These are phyloP conservation scores for Epichloe gansuensis DNA, from an alignment of 2,329 filamentous ascomycete species.

Conservation along the genomic window DNA sequence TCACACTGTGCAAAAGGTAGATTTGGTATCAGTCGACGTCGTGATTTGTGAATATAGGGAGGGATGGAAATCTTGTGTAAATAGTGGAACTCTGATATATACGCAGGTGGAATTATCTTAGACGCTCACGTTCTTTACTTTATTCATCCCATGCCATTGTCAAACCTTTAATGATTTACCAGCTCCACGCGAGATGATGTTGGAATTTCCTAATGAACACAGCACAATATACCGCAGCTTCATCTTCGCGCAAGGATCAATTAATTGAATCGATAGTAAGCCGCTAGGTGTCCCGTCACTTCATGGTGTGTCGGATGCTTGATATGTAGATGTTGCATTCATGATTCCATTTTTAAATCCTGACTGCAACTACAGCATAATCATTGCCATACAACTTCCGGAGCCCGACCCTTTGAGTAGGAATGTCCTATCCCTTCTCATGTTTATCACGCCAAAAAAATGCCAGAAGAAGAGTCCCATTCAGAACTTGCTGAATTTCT, in stretches of 20 bases:
- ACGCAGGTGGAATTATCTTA: no score
- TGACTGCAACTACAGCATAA: conserved; percentile 35
- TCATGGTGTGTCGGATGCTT: not conserved
- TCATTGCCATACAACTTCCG: conserved; percentile 30
- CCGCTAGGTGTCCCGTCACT: not conserved
- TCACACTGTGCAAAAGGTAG: not conserved
- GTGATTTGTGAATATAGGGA: no score
- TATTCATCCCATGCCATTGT: no score
- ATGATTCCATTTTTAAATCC: conserved; percentile 28
- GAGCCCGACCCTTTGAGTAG: conserved; percentile 27
- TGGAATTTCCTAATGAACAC: no score
- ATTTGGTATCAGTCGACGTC: no score
- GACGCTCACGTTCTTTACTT: no score
- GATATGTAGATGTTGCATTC: conserved; percentile 19
- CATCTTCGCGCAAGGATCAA: not conserved
- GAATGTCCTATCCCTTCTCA: conserved; percentile 25
- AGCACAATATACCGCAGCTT: no score
- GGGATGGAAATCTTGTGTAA: no score
- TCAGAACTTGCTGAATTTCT: conserved; percentile 99
- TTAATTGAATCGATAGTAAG: not conserved
- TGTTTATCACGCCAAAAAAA: conserved; percentile 42
- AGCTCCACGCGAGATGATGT: no score
- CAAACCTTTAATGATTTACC: no score
- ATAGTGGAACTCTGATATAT: no score
- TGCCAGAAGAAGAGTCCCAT: conserved; percentile 36